phyloP scores from a whole-genome alignment of 306 rosid species.

The Quercus wislizeni region DNA sequence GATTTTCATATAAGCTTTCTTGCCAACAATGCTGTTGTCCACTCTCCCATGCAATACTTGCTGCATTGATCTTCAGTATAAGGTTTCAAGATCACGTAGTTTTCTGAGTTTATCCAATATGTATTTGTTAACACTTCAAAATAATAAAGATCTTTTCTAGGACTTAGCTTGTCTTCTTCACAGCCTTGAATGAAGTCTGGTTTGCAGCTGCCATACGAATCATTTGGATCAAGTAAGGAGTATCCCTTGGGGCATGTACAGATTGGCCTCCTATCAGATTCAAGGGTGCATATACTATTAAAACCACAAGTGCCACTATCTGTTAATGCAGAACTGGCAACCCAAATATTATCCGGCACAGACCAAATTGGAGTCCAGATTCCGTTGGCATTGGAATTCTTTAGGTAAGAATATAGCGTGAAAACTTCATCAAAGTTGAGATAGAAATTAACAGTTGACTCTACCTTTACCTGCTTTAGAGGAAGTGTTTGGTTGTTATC shows the following conservation, averaged over 20 bases:
- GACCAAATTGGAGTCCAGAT: background rate
- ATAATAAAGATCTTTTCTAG: conserved; percentile 12
- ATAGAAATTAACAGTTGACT: no score
- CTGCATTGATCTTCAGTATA: conserved; percentile 30
- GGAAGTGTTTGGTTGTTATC: no score
- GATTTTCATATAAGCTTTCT: conserved; percentile 22
- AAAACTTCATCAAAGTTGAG: no score
- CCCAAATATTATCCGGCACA: conserved; percentile 1
- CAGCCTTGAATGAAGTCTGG: no score
- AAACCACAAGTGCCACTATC: conserved; percentile 36
- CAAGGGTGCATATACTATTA: no score
- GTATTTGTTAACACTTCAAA: conserved; percentile 5
- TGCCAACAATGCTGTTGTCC: background rate
- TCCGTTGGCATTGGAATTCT: background rate
- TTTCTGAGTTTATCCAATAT: conserved; percentile 35
- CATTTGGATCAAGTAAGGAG: no score
- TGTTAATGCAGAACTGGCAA: background rate
- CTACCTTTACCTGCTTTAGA: no score
- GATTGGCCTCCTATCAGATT: no score
- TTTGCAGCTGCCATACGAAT: no score
- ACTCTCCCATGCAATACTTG: conserved; percentile 32
- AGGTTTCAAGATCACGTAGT: conserved; percentile 12
- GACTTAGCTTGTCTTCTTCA: background rate
- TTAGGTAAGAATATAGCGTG: no score
- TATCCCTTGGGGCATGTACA: no score